phyloP scores from a whole-genome alignment of 257 asterid species.

The Solanum bulbocastanum region DNA sequence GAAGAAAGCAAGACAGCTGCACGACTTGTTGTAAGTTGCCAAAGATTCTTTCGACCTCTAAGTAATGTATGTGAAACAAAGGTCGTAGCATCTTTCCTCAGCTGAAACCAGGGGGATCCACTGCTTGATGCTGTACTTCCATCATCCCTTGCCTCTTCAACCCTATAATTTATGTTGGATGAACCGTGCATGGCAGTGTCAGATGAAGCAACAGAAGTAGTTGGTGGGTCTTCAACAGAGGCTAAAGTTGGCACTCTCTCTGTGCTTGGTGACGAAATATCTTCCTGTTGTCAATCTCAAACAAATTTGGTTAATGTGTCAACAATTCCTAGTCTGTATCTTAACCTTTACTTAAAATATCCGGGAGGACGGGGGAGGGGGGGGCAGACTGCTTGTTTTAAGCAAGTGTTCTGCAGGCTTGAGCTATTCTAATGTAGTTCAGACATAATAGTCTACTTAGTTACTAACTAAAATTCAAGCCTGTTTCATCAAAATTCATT shows the following conservation, averaged over 20 bases:
- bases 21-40: slow-evolving; percentile 98
- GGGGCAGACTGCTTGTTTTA: background rate
- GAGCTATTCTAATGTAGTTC: background rate
- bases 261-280: slow-evolving; percentile 25
- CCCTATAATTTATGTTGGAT: slow-evolving; percentile 22
- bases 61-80: slow-evolving; percentile 76
- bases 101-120: slow-evolving; percentile 83
- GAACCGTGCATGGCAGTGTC: slow-evolving; percentile 29
- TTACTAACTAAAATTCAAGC: background rate
- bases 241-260: slow-evolving; percentile 24
- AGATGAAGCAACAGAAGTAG: slow-evolving; percentile 28
- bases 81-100: slow-evolving; percentile 72
- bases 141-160: slow-evolving; percentile 67
- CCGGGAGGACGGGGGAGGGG: background rate
- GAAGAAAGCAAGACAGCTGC: slow-evolving; percentile 92
- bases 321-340: background rate
- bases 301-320: slow-evolving; percentile 30
- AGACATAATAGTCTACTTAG: background rate
- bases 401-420: background rate
- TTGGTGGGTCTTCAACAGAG: slow-evolving; percentile 28
- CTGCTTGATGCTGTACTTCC: slow-evolving; percentile 97
- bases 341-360: background rate
- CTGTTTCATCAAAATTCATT: background rate
- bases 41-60: slow-evolving; percentile 91
- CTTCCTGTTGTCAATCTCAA: slow-evolving; percentile 28